Evolutionary conservation across 1,139 yeast genomes (phyloP).

Genomic region (Lodderomyces oxycetoniae): DNA sequence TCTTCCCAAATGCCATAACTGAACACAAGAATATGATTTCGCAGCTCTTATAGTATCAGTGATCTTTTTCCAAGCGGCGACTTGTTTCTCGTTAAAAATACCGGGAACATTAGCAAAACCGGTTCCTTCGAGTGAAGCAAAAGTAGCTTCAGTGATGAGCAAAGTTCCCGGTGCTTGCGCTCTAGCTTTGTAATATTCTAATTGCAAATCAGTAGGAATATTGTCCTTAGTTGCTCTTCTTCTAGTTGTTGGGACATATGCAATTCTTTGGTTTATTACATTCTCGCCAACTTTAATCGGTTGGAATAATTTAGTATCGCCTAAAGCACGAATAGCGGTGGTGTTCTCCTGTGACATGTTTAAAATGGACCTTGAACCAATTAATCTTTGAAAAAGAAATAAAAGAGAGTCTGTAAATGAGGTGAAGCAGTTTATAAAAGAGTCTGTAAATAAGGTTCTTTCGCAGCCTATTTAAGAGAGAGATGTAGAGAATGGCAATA

Average conservation of each 20-base stretch:
- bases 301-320: conserved; percentile 37
- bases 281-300: conserved; percentile 45
- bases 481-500: too few relatives aligned
- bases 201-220: conserved; percentile 45
- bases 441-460: too few relatives aligned
- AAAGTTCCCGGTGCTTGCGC: conserved; percentile 53
- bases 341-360: too few relatives aligned
- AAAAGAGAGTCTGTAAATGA: too few relatives aligned
- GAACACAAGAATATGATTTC: conserved; percentile 47
- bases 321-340: conserved; percentile 12
- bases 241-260: conserved; percentile 54
- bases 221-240: conserved; percentile 37
- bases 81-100: conserved; percentile 45
- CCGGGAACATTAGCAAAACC: conserved; percentile 49
- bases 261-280: conserved; percentile 39
- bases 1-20: conserved; percentile 62
- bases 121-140: conserved; percentile 26
- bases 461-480: too few relatives aligned
- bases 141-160: conserved; percentile 38
- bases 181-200: conserved; percentile 50
- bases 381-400: too few relatives aligned
- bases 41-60: conserved; percentile 49
- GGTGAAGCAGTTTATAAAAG: too few relatives aligned
- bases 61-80: conserved; percentile 47
- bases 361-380: too few relatives aligned